phyloP scores from a whole-genome alignment of 768 basidiomycete genomes.

The Nidularia pulvinata region DNA sequence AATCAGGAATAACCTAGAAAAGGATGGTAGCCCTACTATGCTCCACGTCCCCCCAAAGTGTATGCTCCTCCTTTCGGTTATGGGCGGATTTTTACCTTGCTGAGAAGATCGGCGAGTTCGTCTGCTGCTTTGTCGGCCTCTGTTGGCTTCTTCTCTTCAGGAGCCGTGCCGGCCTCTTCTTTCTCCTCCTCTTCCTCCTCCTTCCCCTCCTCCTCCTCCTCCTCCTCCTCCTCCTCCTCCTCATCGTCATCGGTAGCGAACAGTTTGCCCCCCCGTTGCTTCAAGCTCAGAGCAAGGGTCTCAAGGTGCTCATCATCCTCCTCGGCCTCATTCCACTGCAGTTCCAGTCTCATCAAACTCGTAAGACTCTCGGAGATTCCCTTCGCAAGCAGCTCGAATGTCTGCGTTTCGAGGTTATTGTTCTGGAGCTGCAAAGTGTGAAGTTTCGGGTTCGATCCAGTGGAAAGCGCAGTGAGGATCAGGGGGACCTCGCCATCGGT shows the following conservation, averaged over 20 bases:
- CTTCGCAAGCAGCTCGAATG: constrained; percentile 67
- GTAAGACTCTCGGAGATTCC: constrained; percentile 62
- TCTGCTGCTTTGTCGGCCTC: constrained; percentile 35
- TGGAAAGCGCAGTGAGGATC: constrained; percentile 57
- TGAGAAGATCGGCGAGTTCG: constrained; percentile 65
- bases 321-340: constrained; percentile 91
- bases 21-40: no score
- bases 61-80: background rate
- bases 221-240: constrained; percentile 62
- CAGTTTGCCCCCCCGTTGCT: constrained; percentile 66
- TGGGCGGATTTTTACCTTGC: constrained; percentile 55
- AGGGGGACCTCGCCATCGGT: constrained; percentile 77
- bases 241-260: constrained; percentile 81
- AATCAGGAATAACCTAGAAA: no score
- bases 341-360: constrained; percentile 66
- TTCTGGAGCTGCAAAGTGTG: constrained; percentile 85
- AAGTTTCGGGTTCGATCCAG: constrained; percentile 75
- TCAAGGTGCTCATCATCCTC: constrained; percentile 70
- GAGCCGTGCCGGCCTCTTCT: constrained; percentile 9
- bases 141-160: constrained; percentile 13
- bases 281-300: constrained; percentile 51
- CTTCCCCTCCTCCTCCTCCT: constrained; percentile 45
- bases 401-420: constrained; percentile 78
- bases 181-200: constrained; percentile 37
- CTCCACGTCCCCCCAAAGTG: no score